Evolutionary conservation across 768 basidiomycete species (phyloP).

Genomic region (Suillus plorans): DNA sequence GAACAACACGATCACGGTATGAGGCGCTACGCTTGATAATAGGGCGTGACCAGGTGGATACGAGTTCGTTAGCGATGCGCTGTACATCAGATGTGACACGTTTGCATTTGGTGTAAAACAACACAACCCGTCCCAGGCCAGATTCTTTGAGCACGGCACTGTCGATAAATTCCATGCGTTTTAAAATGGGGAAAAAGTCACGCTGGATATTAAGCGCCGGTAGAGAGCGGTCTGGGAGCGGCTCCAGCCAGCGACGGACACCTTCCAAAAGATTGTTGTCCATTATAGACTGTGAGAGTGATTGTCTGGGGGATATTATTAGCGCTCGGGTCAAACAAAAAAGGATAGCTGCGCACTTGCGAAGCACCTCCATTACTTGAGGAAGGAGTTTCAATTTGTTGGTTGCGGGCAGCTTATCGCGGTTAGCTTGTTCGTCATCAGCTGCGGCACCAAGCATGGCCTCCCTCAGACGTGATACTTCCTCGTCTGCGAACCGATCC

Average conservation of each 20-base stretch:
- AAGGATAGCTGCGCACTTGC: constrained; percentile 65
- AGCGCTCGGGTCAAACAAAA: not conserved
- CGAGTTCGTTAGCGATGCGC: constrained; percentile 81
- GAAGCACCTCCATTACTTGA: constrained; percentile 89
- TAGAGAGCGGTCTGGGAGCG: constrained; percentile 87
- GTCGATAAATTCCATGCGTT: constrained; percentile 92
- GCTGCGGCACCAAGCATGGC: constrained; percentile 86
- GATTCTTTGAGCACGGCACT: constrained; percentile 88
- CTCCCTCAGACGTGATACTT: constrained; percentile 86
- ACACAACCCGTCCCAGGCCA: constrained; percentile 80
- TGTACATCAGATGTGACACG: constrained; percentile 80
- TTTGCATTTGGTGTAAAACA: constrained; percentile 96
- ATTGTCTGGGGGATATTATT: constrained; percentile 48
- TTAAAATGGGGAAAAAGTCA: constrained; percentile 80
- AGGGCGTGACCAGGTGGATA: constrained; percentile 84
- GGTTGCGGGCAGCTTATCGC: constrained; percentile 77
- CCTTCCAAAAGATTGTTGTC: constrained; percentile 94
- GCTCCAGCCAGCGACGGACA: constrained; percentile 90
- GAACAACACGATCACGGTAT: constrained; percentile 73
- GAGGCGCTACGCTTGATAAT: constrained; percentile 89
- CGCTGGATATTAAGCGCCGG: constrained; percentile 96
- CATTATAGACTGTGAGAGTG: constrained; percentile 87
- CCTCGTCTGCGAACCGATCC: constrained; percentile 86
- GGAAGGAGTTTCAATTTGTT: constrained; percentile 81
- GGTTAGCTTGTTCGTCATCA: constrained; percentile 78